Base-by-base conservation (phyloP, 805 yeast genomes). In the Isabelozyma gotoi region DNA sequence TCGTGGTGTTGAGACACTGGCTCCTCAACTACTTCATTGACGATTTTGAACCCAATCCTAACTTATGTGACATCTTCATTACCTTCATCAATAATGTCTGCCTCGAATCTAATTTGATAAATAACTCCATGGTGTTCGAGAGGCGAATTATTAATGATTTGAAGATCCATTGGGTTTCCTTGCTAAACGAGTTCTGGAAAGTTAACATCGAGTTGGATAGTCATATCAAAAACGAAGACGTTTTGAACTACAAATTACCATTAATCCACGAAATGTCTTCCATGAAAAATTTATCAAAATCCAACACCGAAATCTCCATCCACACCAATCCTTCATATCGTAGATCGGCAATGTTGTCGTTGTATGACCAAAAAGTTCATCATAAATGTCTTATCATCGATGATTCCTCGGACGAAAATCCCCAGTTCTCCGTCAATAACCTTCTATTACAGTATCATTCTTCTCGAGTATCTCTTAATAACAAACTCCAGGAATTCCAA, bases 1-100 rank as follows among this genome's bases (percentile, higher is more conserved):
- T 91, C 68, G 96, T 88, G 19, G 82, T 86, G 20, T 53, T 94
- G 35, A 78, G 97, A 56, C 96, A 88, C 67, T 92, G 98, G 96
- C 62, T 92, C 15, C 65, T 88, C 46, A 92, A 91, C 62, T 91
- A 88, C 61, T 94, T 89, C 55, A 75, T 81, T 34, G 92, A 88
- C 58, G 98, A 94, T 62, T 94, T 72, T 47, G 65, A 62, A 39
- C 40, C 57, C 12, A 62, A 70, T 49, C 43, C 44, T 4, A 43
- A 48, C 21, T 50, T 72, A 27, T 67, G 77, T 48, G 72, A 71
- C 40, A 31, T 45, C 15, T 70, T 91, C 59, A 68, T 84, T 19
- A 63, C 77, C 12, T 72, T 78, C 38, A 52, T 66, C 16, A 70
- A 74, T 42, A 63, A 85, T 27, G 51, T 70, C 29, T 57, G 65